phyloP scores from a whole-genome alignment of 345 rosid genomes.

The Erysimum cheiranthoides region DNA sequence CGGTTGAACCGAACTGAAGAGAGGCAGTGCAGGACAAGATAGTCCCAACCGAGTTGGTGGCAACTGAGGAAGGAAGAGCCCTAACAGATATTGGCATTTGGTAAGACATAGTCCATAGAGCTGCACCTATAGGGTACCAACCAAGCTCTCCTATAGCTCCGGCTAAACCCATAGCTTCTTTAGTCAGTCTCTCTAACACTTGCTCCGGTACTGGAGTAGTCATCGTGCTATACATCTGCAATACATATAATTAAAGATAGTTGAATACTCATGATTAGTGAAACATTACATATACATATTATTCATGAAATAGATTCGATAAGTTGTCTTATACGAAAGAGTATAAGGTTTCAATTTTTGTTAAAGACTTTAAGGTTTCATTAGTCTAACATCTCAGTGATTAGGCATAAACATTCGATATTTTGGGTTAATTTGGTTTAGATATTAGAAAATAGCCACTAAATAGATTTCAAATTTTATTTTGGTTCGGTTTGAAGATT shows the following conservation, averaged over 20 bases:
- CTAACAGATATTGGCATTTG: conserved; percentile 56
- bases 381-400: too few species aligned
- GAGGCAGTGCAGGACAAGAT: conserved; percentile 68
- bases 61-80: conserved; percentile 56
- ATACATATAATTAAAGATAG: background rate
- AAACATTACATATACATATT: background rate
- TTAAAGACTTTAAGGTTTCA: too few species aligned
- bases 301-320: too few species aligned
- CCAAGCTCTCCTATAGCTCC: conserved; percentile 76
- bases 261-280: background rate
- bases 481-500: too few species aligned
- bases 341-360: too few species aligned
- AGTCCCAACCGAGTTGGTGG: conserved; percentile 59
- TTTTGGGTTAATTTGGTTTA: too few species aligned
- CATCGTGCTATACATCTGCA: conserved; percentile 52
- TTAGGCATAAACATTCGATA: too few species aligned
- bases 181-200: conserved; percentile 42
- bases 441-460: too few species aligned
- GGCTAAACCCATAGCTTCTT: conserved; percentile 56
- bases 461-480: too few species aligned
- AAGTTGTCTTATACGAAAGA: too few species aligned
- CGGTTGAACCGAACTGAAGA: conserved; percentile 50
- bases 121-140: conserved; percentile 71
- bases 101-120: conserved; percentile 65
- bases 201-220: conserved; percentile 48